Conservation (phyloP, 2,329 filamentous ascomycete genomes). For the Fusarium staphyleae region DNA sequence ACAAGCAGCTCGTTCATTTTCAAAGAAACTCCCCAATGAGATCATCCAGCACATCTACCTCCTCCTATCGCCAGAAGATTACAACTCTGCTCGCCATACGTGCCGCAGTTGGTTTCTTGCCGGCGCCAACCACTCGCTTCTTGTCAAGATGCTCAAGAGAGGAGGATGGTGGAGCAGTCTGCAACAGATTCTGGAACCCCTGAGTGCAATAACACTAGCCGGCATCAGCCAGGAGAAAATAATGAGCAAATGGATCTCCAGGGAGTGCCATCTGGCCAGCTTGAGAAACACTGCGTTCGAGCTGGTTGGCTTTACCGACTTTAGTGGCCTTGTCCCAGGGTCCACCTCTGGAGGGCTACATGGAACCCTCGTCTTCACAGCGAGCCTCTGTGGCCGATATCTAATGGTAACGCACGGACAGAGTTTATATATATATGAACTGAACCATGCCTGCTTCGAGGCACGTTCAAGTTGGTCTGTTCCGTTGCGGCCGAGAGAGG, state of each 20-base stretch:
- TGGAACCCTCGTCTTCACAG: conserved; percentile 52
- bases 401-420: conserved; percentile 62
- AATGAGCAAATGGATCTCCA: conserved; percentile 52
- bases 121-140: conserved; percentile 59
- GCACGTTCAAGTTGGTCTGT: conserved; percentile 37
- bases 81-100: conserved; percentile 66
- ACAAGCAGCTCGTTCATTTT: conserved; percentile 19
- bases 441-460: conserved; percentile 47
- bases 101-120: conserved; percentile 67
- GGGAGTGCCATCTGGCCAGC: conserved; percentile 47
- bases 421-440: conserved; percentile 63
- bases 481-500: conserved; percentile 35
- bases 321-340: conserved; percentile 44
- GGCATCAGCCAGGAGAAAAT: conserved; percentile 41
- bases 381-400: conserved; percentile 65
- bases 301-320: conserved; percentile 47
- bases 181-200: conserved; percentile 37
- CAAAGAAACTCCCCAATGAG: conserved; percentile 46
- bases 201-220: conserved; percentile 20
- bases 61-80: conserved; percentile 50
- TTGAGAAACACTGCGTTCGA: conserved; percentile 40
- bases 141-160: conserved; percentile 60
- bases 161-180: conserved; percentile 60
- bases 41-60: conserved; percentile 48
- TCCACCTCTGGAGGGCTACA: conserved; percentile 35